Conservation (phyloP, 306 rosid genomes). For the Trichosanthes truncata region DNA sequence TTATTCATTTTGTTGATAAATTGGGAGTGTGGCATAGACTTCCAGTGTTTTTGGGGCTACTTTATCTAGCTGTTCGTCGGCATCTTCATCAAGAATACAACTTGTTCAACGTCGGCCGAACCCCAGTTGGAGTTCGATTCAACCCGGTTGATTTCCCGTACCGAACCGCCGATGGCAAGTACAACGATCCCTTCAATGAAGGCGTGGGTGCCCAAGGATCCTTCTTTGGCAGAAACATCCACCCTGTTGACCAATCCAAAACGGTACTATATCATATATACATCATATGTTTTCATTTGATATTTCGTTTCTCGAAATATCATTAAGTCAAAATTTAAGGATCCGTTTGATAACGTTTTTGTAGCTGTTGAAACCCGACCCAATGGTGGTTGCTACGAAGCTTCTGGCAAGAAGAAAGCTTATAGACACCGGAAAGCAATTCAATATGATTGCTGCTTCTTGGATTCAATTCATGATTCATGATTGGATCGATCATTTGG, state of each 20-base stretch:
- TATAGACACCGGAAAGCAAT: slow-evolving; percentile 49
- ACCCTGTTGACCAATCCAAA: slow-evolving; percentile 12
- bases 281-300: not conserved
- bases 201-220: slow-evolving; percentile 51
- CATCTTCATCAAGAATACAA: slow-evolving; percentile 57
- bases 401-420: slow-evolving; percentile 46
- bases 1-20: slow-evolving; percentile 49
- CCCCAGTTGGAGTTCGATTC: slow-evolving; percentile 25
- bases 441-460: slow-evolving; percentile 64
- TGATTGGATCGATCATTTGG: slow-evolving; percentile 76
- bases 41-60: slow-evolving; percentile 46
- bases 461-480: slow-evolving; percentile 85
- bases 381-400: slow-evolving; percentile 47
- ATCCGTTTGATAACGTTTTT: not conserved
- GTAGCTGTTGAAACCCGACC: slow-evolving; percentile 56
- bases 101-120: slow-evolving; percentile 36
- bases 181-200: slow-evolving; percentile 41
- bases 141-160: slow-evolving; percentile 20
- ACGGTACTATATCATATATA: not conserved
- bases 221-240: slow-evolving; percentile 61
- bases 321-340: not conserved
- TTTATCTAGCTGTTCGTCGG: slow-evolving; percentile 53
- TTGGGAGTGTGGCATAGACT: slow-evolving; percentile 49
- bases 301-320: not conserved
- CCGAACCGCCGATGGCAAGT: slow-evolving; percentile 52